Evolutionary conservation across 495 filamentous ascomycete genomes (phyloP).

Genomic region (Daldinia caldariorum): DNA sequence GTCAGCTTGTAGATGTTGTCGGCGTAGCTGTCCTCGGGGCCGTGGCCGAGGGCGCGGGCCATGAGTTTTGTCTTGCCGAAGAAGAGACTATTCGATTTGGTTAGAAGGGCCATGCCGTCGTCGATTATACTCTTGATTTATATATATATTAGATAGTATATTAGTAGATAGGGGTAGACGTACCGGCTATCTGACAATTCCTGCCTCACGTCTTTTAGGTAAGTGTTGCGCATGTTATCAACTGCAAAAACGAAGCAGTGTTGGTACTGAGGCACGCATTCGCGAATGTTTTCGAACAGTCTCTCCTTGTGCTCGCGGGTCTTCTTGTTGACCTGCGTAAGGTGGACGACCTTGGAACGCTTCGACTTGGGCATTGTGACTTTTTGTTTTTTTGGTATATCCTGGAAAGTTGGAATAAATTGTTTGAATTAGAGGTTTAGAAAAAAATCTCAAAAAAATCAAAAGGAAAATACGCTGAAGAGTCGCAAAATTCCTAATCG

Average conservation of each 20-base stretch:
- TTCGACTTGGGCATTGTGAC: constrained; percentile 93
- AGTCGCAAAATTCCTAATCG: constrained; percentile 36
- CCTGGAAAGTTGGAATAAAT: background rate
- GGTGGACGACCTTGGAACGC: constrained; percentile 84
- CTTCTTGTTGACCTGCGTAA: constrained; percentile 92
- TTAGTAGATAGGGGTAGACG: constrained; percentile 34
- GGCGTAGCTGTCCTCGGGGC: constrained; percentile 77
- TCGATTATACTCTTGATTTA: background rate
- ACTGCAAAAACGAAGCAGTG: constrained; percentile 92
- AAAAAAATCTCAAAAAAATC: constrained; percentile 12
- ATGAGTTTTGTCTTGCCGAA: constrained; percentile 99
- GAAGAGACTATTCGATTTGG: constrained; percentile 71
- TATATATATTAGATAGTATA: background rate
- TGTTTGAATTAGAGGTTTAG: background rate
- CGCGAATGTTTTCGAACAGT: constrained; percentile 87
- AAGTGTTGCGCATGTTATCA: constrained; percentile 98
- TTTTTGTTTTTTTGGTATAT: constrained; percentile 20
- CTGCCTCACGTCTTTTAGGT: constrained; percentile 88
- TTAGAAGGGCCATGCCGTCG: too few species aligned
- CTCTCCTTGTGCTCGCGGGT: constrained; percentile 85
- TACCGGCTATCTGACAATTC: constrained; percentile 88
- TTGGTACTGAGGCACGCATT: constrained; percentile 84
- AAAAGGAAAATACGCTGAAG: constrained; percentile 5
- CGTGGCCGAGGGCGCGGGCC: constrained; percentile 85
- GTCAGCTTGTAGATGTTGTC: constrained; percentile 74